A percentile compares a stretch with the other conserved stretches of the same genome.
These are phyloP conservation scores for Tetragonia tetragonoides DNA, from an alignment of 148 eudicot genomes.

Conservation along the genomic window DNA sequence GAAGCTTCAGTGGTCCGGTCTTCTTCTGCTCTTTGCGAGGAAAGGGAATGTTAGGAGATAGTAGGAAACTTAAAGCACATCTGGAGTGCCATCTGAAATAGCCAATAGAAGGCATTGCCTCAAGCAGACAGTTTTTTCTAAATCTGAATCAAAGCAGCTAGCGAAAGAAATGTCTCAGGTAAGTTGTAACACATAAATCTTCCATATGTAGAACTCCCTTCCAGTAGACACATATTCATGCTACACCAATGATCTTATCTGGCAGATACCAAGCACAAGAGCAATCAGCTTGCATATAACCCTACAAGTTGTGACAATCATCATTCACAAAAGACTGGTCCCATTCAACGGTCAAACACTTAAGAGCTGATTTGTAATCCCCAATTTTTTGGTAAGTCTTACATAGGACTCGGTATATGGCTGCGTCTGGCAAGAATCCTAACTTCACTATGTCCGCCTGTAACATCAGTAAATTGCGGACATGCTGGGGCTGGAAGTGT, in stretches of 20 bases:
- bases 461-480: constrained; percentile 53
- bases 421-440: constrained; percentile 48
- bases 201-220: neutral
- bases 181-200: neutral
- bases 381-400: constrained; percentile 46
- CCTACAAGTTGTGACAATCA: neutral
- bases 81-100: neutral
- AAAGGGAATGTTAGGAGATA: neutral
- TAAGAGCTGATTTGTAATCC: constrained; percentile 37
- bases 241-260: neutral
- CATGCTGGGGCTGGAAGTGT: constrained; percentile 40
- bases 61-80: constrained; percentile 5
- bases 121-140: neutral
- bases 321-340: constrained; percentile 13
- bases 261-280: neutral
- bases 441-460: constrained; percentile 81
- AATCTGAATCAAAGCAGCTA: neutral
- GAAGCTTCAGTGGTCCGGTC: neutral
- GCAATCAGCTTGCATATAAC: neutral
- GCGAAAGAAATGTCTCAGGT: no score
- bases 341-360: constrained; percentile 7
- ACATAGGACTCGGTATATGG: constrained; percentile 32
- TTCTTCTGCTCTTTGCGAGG: neutral
- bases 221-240: constrained; percentile 1
- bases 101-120: neutral